Evolutionary conservation across 2,329 filamentous ascomycete genomes (phyloP), one percentile per base, ranked within the genome.

Genomic region (Calonectria ilicicola): DNA sequence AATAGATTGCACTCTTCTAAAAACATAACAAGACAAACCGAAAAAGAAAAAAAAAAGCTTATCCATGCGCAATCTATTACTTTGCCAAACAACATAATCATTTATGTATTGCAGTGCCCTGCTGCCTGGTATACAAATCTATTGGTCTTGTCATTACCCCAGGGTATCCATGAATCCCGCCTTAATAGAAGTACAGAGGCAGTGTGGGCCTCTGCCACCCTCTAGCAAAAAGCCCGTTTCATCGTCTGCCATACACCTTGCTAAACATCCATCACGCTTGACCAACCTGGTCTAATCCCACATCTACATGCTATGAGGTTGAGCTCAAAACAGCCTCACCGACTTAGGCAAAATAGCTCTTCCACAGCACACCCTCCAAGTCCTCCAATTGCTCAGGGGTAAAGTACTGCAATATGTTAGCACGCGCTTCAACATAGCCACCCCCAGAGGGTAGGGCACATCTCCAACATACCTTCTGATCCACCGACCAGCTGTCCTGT

Each of bases 401-500:
- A 82, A 99, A 99, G 72, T 95, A 91, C 91, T 94, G 75, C 72
- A 64, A 44, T 58, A 80, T 64, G 70, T 86, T 78, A 85, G 83
- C 58, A 26, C 58, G 6, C 19, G 53, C 40, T 17, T 19, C 53
- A n/a, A 60, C 53, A 60, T 40, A 26, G 32, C 53, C 53, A 15
- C n/a, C 44, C 35, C 19, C n/a, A n/a, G 32, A 40, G 53, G 32
- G 53, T 23, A 40, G 38, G 53, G 53, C 8, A 19, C 3, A 19
- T 6, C 19, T 26, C 3, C 35, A 69, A 85, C 91, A 84, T 86
- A 98, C 97, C 93, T 98, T 98, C 79, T 98, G 95, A 86, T 99
- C 97, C 73, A 98, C 96, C 80, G 93, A 93, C 97, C 97, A 99
- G 77, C 96, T 99, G 87, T 99, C 97, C 84, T 99, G 97, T 83